Conservation (phyloP, 2,329 filamentous ascomycete species). For the Trichophyton equinum region DNA sequence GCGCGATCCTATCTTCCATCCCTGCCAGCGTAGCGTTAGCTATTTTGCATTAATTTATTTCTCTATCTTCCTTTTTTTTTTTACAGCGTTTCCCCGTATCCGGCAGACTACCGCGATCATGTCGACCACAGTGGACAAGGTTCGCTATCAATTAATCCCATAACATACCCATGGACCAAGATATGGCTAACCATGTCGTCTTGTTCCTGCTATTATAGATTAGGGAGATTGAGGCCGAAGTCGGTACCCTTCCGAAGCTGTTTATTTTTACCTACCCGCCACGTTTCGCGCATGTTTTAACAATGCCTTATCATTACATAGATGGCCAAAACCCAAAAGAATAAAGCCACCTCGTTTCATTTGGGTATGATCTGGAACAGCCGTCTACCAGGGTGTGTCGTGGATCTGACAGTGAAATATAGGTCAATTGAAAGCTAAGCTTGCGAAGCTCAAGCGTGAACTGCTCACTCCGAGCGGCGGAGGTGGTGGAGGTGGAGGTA, state of each 20-base stretch:
- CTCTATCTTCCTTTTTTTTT: neutral
- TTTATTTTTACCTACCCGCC: neutral
- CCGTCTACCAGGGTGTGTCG: neutral
- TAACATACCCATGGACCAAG: slow-evolving; percentile 9
- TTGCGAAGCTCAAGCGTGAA: slow-evolving; percentile 94
- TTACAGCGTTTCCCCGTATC: neutral
- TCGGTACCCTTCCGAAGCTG: slow-evolving; percentile 34
- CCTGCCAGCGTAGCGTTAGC: neutral
- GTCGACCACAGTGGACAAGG: slow-evolving; percentile 97
- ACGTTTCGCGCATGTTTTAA: slow-evolving; percentile 13
- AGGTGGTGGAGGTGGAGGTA: slow-evolving; percentile 65
- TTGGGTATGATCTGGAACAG: slow-evolving; percentile 44
- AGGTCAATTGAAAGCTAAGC: slow-evolving; percentile 89
- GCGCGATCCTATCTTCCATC: neutral
- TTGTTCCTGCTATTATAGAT: slow-evolving; percentile 48
- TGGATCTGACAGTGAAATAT: slow-evolving; percentile 8
- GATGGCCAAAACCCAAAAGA: slow-evolving; percentile 97
- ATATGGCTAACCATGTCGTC: slow-evolving; percentile 22
- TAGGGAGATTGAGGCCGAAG: slow-evolving; percentile 92
- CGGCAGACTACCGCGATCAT: slow-evolving; percentile 37
- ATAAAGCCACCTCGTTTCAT: slow-evolving; percentile 89
- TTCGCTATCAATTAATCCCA: slow-evolving; percentile 24
- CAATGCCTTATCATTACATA: slow-evolving; percentile 25
- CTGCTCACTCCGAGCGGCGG: slow-evolving; percentile 70
- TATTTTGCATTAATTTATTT: neutral